Evolutionary conservation across 179 eudicot genomes (phyloP), one percentile per base, ranked within the genome.

Genomic region (Silene vulgaris): DNA sequence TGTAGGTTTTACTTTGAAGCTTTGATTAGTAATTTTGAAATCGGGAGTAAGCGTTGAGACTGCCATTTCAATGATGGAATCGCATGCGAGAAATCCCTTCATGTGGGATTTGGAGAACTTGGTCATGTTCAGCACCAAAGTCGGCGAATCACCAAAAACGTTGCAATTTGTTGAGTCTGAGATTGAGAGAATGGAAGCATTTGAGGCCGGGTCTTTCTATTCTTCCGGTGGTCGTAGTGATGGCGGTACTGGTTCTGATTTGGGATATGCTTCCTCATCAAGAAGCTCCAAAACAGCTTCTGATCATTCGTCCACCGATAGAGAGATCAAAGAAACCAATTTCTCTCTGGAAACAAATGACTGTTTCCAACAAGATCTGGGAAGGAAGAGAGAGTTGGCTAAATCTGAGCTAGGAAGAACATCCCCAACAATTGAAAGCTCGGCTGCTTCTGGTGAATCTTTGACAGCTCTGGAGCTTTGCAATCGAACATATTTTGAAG

Each of bases 231-330:
- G 87, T 43, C 83, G 80, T 28, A 68, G 84, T 79, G 84, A 85
- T 72, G 86, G 83, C 20, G 85, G 87, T 62, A 86, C 87, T 52
- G 85, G 79, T 52, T 89, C 94, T n/a, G 89, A 87, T 77, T 66
- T 88, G 74, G 91, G 86, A 16, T 81, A 85, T 68, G 89, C 82
- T 60, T 93, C 98, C 72, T 93, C 97, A 11, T 82, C 85, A 2
- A 88, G 81, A 77, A 92, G 96, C 88, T 88, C 97, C 9, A 84
- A 88, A 65, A 91, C 98, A 52, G 94, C 88, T 81, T 93, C 97
- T 70, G 82, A 82, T 26, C 90, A 87, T 62, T 88, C 97, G 35
- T 85, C 93, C 14, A 48, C 82, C 29, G 86, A 87, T 59, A 84
- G 76, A 16, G 90, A 80, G 75, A 68, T 79, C 57, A 89, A 76